Base-by-base conservation (phyloP, 371 early-diverging fungal genomes). In the Nematocida parisii region DNA sequence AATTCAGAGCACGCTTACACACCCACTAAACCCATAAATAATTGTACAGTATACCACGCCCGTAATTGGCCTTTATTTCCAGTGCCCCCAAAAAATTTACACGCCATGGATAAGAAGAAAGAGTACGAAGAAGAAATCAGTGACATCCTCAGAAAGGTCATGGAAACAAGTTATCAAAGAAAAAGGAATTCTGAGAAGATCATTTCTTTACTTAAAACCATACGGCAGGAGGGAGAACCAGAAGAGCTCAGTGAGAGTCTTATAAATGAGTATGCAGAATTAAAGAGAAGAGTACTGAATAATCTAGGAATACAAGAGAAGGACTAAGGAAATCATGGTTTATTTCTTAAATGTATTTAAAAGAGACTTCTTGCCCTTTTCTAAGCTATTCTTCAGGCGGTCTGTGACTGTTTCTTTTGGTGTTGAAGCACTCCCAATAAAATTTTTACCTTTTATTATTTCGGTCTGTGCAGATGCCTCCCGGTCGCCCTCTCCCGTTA, bases 111-210 rank as follows among this genome's bases (percentile, higher is more conserved):
- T 44, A 75, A 77, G 60, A 77, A 77, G 71, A 67, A 62, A 52
- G 22, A 67, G 61, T 77, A 77, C 80, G 80, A 77, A 50, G 80
- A 77, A 60, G 80, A 77, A 61, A 77, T 77, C n/a, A 45, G 67
- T 5, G 56, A 13, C 13, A 71, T 77, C 0, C 80, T 77, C 4
- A 46, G 80, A 57, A 44, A 62, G 20, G 71, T 70, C 4, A 68
- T 77, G 71, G 80, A 77, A 56, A 33, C 68, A 2, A 77, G 80
- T 44, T 77, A 77, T 50, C 45, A 40, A 20, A 77, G 80, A 40
- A 77, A 77, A 68, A 77, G 68, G 45, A 77, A 77, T 42, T 40
- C 80, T 13, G 68, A 67, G 47, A 39, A 71, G 39, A 67, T 77
- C 46, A 11, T 42, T 7, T 39, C 47, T 52, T 18, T 77, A 15